These are phyloP conservation scores for Whalleya microplaca DNA, from an alignment of 2,329 filamentous ascomycete species.

Conservation along the genomic window DNA sequence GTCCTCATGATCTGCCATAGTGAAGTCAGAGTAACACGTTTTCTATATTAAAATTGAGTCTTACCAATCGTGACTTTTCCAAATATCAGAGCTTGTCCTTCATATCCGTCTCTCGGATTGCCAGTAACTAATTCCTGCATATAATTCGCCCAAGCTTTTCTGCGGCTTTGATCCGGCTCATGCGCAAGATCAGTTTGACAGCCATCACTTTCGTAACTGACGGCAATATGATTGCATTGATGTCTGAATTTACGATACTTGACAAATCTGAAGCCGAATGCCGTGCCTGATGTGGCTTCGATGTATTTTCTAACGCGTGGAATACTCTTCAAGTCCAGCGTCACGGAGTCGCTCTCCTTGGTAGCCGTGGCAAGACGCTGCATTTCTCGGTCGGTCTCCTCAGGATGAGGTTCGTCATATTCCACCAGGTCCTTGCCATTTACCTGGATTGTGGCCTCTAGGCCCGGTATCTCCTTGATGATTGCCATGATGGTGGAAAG, in stretches of 20 bases:
- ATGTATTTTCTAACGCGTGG: constrained; percentile 11
- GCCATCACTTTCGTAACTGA: neutral
- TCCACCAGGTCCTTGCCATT: constrained; percentile 1
- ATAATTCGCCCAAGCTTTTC: too few species aligned
- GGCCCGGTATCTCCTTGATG: constrained; percentile 7
- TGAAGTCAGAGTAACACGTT: too few species aligned
- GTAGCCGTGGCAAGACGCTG: neutral
- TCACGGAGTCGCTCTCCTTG: neutral
- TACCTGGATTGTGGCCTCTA: constrained; percentile 1
- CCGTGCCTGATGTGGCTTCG: constrained; percentile 3
- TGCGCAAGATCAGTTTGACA: neutral
- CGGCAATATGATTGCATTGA: neutral
- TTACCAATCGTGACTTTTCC: too few species aligned
- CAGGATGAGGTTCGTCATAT: constrained; percentile 7
- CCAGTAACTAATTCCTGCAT: too few species aligned
- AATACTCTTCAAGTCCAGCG: neutral
- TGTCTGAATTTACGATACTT: neutral
- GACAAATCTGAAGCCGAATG: neutral
- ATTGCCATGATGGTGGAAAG: constrained; percentile 1
- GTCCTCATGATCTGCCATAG: too few species aligned
- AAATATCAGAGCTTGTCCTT: too few species aligned
- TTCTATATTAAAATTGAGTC: too few species aligned
- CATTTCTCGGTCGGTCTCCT: neutral
- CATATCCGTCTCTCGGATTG: too few species aligned
- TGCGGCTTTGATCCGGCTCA: neutral